phyloP scores from a whole-genome alignment of 2,329 filamentous ascomycete species.

The Furcasterigmium furcatum region DNA sequence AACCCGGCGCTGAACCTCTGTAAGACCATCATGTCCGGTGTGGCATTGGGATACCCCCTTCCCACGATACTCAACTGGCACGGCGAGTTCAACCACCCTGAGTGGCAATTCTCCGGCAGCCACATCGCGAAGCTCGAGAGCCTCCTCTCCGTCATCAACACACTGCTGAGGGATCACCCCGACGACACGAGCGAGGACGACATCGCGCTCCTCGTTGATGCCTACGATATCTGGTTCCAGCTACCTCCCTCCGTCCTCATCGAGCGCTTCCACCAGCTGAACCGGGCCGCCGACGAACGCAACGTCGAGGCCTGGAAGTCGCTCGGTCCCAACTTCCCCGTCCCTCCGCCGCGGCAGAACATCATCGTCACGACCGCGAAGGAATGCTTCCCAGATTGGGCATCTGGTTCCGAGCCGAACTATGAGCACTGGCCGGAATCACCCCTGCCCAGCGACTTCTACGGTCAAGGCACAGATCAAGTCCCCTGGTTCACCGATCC shows the following conservation, averaged over 20 bases:
- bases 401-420: conserved; percentile 29
- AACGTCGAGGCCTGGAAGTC: conserved; percentile 18
- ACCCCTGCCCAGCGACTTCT: conserved; percentile 27
- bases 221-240: conserved; percentile 36
- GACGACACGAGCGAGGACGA: conserved; percentile 22
- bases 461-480: conserved; percentile 26
- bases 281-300: conserved; percentile 27
- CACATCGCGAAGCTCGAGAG: conserved; percentile 34
- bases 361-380: conserved; percentile 30
- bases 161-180: conserved; percentile 16
- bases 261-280: conserved; percentile 29
- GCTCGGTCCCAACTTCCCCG: conserved; percentile 17
- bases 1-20: conserved; percentile 31
- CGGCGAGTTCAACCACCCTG: conserved; percentile 29
- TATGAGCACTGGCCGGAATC: conserved; percentile 33
- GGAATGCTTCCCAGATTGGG: conserved; percentile 26
- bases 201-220: conserved; percentile 31
- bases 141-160: conserved; percentile 23
- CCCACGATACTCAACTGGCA: conserved; percentile 33
- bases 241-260: conserved; percentile 32
- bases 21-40: conserved; percentile 33
- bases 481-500: conserved; percentile 18
- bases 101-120: conserved; percentile 33
- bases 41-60: conserved; percentile 32
- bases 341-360: conserved; percentile 23